A percentile compares a stretch with the other conserved stretches of the same genome.
Conservation (phyloP, 1,139 yeast genomes). For the Hyphopichia fennica region DNA sequence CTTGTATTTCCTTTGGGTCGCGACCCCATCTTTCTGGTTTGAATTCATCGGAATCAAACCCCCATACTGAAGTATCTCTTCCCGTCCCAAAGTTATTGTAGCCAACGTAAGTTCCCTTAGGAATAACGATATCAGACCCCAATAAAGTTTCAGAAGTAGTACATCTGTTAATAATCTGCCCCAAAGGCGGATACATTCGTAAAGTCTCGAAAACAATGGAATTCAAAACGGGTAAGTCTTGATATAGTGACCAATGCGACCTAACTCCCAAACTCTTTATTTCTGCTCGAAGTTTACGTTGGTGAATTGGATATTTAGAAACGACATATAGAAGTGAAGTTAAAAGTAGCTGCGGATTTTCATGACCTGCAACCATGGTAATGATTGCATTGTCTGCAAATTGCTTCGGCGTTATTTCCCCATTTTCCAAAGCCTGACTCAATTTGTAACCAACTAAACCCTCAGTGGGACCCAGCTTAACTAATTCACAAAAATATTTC, state of each 20-base stretch:
- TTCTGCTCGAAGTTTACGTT: constrained; percentile 34
- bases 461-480: too few relatives aligned
- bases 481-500: constrained; percentile 25
- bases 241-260: background rate
- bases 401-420: constrained; percentile 43
- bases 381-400: constrained; percentile 59
- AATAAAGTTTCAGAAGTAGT: constrained; percentile 38
- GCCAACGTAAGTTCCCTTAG: constrained; percentile 57
- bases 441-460: constrained; percentile 29
- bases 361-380: constrained; percentile 62
- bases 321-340: constrained; percentile 49
- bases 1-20: constrained; percentile 31
- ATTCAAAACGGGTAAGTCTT: constrained; percentile 16
- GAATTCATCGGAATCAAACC: constrained; percentile 46
- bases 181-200: constrained; percentile 58
- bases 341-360: constrained; percentile 57
- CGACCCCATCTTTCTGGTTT: constrained; percentile 60
- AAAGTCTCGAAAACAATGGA: constrained; percentile 51
- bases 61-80: constrained; percentile 52
- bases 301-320: constrained; percentile 41
- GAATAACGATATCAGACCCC: constrained; percentile 46
- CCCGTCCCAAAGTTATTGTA: constrained; percentile 60
- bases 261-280: constrained; percentile 7
- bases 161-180: constrained; percentile 54
- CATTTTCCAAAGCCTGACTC: constrained; percentile 35